These are phyloP conservation scores for Sphaceloma murrayae DNA, from an alignment of 2,329 filamentous ascomycete genomes.

Conservation along the genomic window DNA sequence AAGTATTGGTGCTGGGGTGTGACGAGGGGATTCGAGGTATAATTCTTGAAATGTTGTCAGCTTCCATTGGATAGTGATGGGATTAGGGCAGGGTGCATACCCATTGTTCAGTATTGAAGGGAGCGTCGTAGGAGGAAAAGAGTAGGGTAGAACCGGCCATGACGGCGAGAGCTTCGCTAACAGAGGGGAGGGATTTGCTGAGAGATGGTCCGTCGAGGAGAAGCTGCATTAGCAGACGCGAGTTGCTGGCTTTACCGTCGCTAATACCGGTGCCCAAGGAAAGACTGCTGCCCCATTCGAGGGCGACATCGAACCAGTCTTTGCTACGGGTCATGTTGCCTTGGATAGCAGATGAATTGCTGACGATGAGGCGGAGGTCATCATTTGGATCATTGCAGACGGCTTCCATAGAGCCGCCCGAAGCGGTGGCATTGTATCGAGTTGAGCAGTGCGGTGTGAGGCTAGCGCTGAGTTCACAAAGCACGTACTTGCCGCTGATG, in stretches of 20 bases:
- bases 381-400: slow-evolving; percentile 52
- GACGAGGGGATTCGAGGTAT: slow-evolving; percentile 29
- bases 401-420: slow-evolving; percentile 50
- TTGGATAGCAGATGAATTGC: slow-evolving; percentile 44
- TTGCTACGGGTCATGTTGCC: slow-evolving; percentile 34
- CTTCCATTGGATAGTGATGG: background rate
- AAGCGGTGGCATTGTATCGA: slow-evolving; percentile 35
- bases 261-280: slow-evolving; percentile 36
- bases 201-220: slow-evolving; percentile 36
- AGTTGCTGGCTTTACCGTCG: slow-evolving; percentile 37
- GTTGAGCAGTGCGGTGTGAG: slow-evolving; percentile 59
- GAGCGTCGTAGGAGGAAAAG: slow-evolving; percentile 47
- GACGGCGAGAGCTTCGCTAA: slow-evolving; percentile 65
- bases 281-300: slow-evolving; percentile 36
- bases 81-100: background rate
- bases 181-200: slow-evolving; percentile 48
- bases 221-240: slow-evolving; percentile 37
- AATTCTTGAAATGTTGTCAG: slow-evolving; percentile 12
- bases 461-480: slow-evolving; percentile 59
- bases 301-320: slow-evolving; percentile 38
- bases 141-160: slow-evolving; percentile 59
- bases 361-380: slow-evolving; percentile 45
- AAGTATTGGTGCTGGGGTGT: slow-evolving; percentile 49
- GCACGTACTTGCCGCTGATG: slow-evolving; percentile 41
- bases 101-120: slow-evolving; percentile 46